Evolutionary conservation across 352 stramenopile genomes (phyloP), one percentile per base, ranked within the genome.

Genomic region (Vaucheria bursata): DNA sequence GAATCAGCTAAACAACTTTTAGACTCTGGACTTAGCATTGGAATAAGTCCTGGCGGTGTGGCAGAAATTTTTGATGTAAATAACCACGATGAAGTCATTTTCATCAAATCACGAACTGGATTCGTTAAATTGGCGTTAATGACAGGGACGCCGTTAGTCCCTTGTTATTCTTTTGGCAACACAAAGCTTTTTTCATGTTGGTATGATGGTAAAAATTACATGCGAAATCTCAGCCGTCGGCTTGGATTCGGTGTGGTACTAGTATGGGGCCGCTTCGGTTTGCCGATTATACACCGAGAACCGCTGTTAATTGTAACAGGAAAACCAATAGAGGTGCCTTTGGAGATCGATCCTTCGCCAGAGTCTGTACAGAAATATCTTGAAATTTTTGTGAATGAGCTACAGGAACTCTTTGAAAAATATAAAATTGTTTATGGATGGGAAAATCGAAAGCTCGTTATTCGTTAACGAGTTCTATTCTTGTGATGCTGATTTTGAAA

Each of bases 121-220:
- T 85, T 92, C 72, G 82, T 90, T 32, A 87, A 87, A 31, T 77
- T 92, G 6, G 88, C 88, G 5, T 78, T 92, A 4, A 80, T 78
- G 18, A 90, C 83, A 0, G 88, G 88, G 18, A 86, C 83, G 32
- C 76, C 86, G 0, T 37, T 92, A 8, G 87, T 92, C 0, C 87
- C 88, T 0, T 89, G 88, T 37, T 92, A 91, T 45, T 73, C 71
- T 5, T 89, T 92, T 83, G 88, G 88, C 45, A 89, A 92, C 68
- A 90, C 84, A 50, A 85, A 89, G 34, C 64, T 90, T 39, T 84
- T 84, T 34, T 71, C 34, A 5, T 70, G 67, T n/a, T 86, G 68
- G 66, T 73, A 25, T 18, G 1, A 1, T 39, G 8, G 0, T 7
- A 39, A 39, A 1, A n/a, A 7, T 39, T 7, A 25, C 7, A 65